phyloP scores from a whole-genome alignment of 495 filamentous ascomycete species.

The Rostrohypoxylon terebratum region DNA sequence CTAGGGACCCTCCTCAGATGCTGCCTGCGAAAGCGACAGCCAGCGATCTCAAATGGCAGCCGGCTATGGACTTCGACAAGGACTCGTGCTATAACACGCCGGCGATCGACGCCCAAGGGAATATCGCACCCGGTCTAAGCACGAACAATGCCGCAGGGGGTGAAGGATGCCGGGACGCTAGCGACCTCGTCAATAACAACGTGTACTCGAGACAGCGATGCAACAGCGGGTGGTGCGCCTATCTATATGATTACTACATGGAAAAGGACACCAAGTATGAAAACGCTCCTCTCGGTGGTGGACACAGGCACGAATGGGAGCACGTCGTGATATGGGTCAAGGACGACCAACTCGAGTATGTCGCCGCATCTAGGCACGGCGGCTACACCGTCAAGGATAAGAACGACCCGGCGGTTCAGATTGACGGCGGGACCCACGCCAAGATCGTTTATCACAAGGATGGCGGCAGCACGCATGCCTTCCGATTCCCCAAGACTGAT shows the following conservation, averaged over 20 bases:
- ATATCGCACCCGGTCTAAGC: constrained; percentile 10
- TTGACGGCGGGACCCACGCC: constrained; percentile 35
- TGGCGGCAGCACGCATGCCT: constrained; percentile 42
- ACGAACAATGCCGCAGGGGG: neutral
- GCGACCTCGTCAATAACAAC: constrained; percentile 45
- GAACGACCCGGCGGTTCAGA: constrained; percentile 22
- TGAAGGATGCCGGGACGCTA: constrained; percentile 34
- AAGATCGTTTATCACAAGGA: constrained; percentile 53
- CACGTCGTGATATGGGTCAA: neutral
- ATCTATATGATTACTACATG: neutral
- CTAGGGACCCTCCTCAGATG: neutral
- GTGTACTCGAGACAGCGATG: constrained; percentile 49
- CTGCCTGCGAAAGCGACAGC: neutral
- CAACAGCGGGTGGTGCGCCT: constrained; percentile 49
- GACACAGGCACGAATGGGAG: neutral
- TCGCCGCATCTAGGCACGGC: constrained; percentile 40
- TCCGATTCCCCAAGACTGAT: constrained; percentile 45
- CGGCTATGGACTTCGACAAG: constrained; percentile 50
- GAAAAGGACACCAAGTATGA: constrained; percentile 2
- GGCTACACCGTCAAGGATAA: constrained; percentile 27
- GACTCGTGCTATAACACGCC: constrained; percentile 51
- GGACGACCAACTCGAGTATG: constrained; percentile 22
- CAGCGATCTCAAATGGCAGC: constrained; percentile 11
- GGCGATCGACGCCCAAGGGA: constrained; percentile 44
- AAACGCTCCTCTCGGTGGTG: neutral